phyloP scores from a whole-genome alignment of 768 basidiomycete species.

The Psilocybe azurescens region DNA sequence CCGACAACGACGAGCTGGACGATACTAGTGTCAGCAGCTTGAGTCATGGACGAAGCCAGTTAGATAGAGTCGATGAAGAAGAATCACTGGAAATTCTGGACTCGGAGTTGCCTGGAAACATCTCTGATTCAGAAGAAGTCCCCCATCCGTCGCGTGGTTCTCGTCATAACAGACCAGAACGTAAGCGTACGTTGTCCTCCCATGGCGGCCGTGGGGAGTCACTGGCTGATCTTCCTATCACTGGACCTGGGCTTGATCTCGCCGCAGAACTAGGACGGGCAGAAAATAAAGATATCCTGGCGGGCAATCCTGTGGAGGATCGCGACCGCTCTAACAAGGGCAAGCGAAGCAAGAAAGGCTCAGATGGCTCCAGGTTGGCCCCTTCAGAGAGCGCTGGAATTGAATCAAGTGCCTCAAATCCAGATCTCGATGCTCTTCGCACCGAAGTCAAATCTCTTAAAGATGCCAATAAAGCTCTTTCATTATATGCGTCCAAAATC shows the following conservation, averaged over 20 bases:
- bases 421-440: constrained; percentile 76
- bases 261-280: constrained; percentile 93
- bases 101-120: constrained; percentile 38
- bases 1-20: constrained; percentile 45
- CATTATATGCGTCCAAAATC: constrained; percentile 96
- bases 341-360: constrained; percentile 54
- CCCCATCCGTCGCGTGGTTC: constrained; percentile 40
- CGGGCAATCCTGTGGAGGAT: constrained; percentile 57
- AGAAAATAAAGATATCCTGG: constrained; percentile 83
- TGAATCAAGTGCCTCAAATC: constrained; percentile 43
- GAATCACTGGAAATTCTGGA: constrained; percentile 48
- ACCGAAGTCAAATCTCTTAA: constrained; percentile 91
- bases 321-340: constrained; percentile 51
- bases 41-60: constrained; percentile 59
- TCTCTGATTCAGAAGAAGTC: constrained; percentile 37
- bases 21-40: constrained; percentile 59
- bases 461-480: constrained; percentile 95
- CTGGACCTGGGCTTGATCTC: constrained; percentile 87
- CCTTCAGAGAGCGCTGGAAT: constrained; percentile 40
- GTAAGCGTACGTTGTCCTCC: constrained; percentile 59
- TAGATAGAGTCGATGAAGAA: constrained; percentile 70
- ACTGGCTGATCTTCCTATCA: constrained; percentile 85
- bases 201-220: constrained; percentile 74
- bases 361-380: constrained; percentile 43
- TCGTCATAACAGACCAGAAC: constrained; percentile 49